phyloP scores from a whole-genome alignment of 164 flowering plant genomes.

The Aristolochia californica region DNA sequence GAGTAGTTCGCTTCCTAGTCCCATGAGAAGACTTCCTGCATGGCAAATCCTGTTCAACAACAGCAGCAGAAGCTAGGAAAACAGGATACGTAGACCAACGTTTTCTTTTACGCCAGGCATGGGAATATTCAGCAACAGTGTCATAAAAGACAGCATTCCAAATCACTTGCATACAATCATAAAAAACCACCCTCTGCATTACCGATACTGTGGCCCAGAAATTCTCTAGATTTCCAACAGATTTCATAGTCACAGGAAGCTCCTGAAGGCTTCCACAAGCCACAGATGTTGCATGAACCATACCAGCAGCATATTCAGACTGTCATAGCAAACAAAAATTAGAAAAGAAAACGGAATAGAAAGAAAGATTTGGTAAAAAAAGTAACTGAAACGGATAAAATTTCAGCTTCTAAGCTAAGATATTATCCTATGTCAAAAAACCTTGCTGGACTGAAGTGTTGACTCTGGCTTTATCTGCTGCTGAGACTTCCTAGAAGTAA shows the following conservation, averaged over 20 bases:
- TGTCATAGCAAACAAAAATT: too few relatives aligned
- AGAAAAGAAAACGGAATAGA: not conserved
- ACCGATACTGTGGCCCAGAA: conserved; percentile 27
- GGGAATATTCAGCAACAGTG: conserved; percentile 35
- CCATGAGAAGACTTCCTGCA: conserved; percentile 1
- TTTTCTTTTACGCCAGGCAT: conserved; percentile 61
- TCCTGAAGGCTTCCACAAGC: too few relatives aligned
- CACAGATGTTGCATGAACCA: too few relatives aligned
- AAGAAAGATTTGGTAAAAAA: not conserved
- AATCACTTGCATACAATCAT: conserved; percentile 58
- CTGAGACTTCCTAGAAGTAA: conserved; percentile 40
- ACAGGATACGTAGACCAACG: conserved; percentile 38
- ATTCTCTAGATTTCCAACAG: conserved; percentile 48
- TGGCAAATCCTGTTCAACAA: too few relatives aligned
- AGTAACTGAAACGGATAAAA: not conserved
- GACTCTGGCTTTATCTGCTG: conserved; percentile 29
- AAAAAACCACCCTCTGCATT: conserved; percentile 32
- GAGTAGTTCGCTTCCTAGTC: conserved; percentile 11
- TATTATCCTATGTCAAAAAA: too few relatives aligned
- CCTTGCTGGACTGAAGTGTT: conserved; percentile 13
- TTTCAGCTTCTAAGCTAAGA: too few relatives aligned
- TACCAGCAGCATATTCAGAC: too few relatives aligned
- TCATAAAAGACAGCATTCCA: conserved; percentile 92
- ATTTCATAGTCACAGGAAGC: conserved; percentile 16
- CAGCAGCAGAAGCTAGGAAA: too few relatives aligned